Evolutionary conservation across 345 rosid genomes (phyloP).

Genomic region (Brassica nigra): DNA sequence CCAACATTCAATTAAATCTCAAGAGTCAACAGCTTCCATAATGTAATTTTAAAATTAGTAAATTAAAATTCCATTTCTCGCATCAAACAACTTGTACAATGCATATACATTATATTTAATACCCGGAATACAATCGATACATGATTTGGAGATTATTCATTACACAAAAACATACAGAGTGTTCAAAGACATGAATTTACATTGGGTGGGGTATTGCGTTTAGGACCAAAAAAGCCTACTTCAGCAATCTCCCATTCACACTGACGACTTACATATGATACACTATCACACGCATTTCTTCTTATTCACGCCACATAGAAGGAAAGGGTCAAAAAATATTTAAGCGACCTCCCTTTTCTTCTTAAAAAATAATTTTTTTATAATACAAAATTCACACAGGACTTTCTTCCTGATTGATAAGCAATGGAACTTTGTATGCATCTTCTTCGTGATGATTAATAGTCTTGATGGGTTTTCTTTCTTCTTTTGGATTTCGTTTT

Average conservation of each 20-base stretch:
- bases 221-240: constrained; percentile 46
- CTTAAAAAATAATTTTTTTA: background rate
- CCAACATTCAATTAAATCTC: too few relatives aligned
- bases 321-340: constrained; percentile 8
- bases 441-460: constrained; percentile 30
- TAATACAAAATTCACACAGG: constrained; percentile 30
- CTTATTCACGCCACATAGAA: constrained; percentile 18
- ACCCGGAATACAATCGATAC: background rate
- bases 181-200: constrained; percentile 23
- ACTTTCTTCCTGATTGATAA: constrained; percentile 49
- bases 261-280: background rate
- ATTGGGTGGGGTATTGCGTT: constrained; percentile 28
- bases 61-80: background rate
- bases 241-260: constrained; percentile 35
- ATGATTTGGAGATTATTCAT: background rate
- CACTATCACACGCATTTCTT: constrained; percentile 23
- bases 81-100: background rate
- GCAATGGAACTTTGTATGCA: constrained; percentile 49
- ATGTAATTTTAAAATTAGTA: too few relatives aligned
- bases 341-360: constrained; percentile 15
- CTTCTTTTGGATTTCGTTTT: constrained; percentile 19
- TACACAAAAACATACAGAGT: constrained; percentile 5
- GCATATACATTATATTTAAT: background rate
- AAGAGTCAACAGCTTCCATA: too few relatives aligned
- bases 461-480: constrained; percentile 29